Percentiles rank a stretch among this genome's conserved stretches.
Evolutionary conservation across 202 grass and related monocot genomes (phyloP).

Genomic region (Schoenoplectus triqueter): DNA sequence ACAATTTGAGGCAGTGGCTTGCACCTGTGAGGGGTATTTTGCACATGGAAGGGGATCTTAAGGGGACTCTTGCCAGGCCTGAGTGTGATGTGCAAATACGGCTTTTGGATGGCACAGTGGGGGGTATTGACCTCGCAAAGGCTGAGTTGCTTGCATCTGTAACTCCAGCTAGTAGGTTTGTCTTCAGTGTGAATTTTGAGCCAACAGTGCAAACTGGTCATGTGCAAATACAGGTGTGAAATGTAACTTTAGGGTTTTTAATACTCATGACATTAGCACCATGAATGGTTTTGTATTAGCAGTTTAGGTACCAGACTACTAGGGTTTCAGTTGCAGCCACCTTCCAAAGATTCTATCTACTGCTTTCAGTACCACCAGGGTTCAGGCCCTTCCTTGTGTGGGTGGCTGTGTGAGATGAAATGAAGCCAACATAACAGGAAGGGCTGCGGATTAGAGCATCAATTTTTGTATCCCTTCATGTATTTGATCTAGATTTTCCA

Average conservation of each 20-base stretch:
- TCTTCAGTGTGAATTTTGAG: slow-evolving; percentile 96
- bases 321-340: too few species aligned
- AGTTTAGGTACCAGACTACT: too few species aligned
- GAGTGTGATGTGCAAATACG: slow-evolving; percentile 99
- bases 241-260: not conserved
- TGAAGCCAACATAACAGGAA: not conserved
- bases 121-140: slow-evolving; percentile 91
- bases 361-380: not conserved
- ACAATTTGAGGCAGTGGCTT: slow-evolving; percentile 94
- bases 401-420: not conserved
- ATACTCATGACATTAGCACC: not conserved
- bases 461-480: not conserved
- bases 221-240: slow-evolving; percentile 71
- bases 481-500: not conserved
- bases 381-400: not conserved
- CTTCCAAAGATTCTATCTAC: too few species aligned
- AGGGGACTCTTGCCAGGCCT: slow-evolving; percentile 82
- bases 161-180: slow-evolving; percentile 78
- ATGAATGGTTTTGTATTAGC: slow-evolving; percentile 10
- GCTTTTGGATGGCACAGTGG: slow-evolving; percentile 86
- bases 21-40: slow-evolving; percentile 95
- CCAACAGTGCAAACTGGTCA: slow-evolving; percentile 89
- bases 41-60: slow-evolving; percentile 99
- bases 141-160: slow-evolving; percentile 94
- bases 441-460: not conserved